Conservation (phyloP, 2,329 filamentous ascomycete species). For the Capronia americana region DNA sequence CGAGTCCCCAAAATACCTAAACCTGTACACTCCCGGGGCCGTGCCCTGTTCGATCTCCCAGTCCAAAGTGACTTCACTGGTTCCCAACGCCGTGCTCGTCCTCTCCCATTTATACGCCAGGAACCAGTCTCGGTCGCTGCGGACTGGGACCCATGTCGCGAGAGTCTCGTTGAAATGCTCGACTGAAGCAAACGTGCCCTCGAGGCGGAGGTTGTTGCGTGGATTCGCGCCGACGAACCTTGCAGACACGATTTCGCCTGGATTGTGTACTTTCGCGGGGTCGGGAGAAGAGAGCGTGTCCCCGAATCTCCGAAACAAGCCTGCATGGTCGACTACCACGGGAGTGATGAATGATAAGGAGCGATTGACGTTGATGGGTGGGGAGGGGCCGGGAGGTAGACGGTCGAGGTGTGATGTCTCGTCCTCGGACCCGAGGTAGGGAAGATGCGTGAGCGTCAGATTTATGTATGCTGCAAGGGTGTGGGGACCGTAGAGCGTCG, state of each 20-base stretch:
- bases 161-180: conserved; percentile 63
- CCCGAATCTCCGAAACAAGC: conserved; percentile 73
- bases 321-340: conserved; percentile 75
- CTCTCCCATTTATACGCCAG: conserved; percentile 81
- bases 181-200: conserved; percentile 77
- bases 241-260: conserved; percentile 68
- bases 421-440: conserved; percentile 60
- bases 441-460: conserved; percentile 74
- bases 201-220: conserved; percentile 81
- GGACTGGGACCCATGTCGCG: conserved; percentile 68
- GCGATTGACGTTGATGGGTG: conserved; percentile 78
- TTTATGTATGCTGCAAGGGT: conserved; percentile 88
- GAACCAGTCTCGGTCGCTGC: conserved; percentile 81
- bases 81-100: conserved; percentile 70
- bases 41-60: conserved; percentile 74
- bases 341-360: conserved; percentile 80
- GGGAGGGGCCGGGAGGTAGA: conserved; percentile 63
- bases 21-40: conserved; percentile 70
- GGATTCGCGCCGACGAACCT: conserved; percentile 88
- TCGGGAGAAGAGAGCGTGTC: conserved; percentile 64
- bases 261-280: conserved; percentile 60
- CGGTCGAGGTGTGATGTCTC: conserved; percentile 49
- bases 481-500: conserved; percentile 83
- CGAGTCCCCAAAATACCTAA: conserved; percentile 83
- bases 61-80: conserved; percentile 76